Evolutionary conservation across 2,329 filamentous ascomycete species (phyloP).

Genomic region (Alternaria sp.): DNA sequence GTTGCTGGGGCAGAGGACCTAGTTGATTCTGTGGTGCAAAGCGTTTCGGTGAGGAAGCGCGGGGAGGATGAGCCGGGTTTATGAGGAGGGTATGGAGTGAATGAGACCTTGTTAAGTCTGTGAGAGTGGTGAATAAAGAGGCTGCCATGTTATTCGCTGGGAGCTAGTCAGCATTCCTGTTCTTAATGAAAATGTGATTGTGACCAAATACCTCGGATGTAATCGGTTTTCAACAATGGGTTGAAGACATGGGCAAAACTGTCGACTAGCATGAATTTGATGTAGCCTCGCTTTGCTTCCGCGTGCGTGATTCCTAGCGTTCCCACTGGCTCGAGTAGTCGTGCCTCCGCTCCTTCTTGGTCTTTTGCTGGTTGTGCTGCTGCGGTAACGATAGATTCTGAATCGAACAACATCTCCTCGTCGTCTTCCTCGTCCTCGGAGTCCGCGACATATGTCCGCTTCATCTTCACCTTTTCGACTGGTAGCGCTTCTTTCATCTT

Average conservation of each 20-base stretch:
- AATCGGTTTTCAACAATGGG: slow-evolving; percentile 50
- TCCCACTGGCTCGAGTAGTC: background rate
- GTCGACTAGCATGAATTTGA: slow-evolving; percentile 51
- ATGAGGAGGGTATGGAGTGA: slow-evolving; percentile 53
- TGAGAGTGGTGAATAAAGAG: slow-evolving; percentile 53
- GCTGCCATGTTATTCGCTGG: slow-evolving; percentile 52
- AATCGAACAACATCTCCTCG: slow-evolving; percentile 52
- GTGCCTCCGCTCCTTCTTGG: background rate
- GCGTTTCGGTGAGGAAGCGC: slow-evolving; percentile 9
- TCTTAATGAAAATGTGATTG: slow-evolving; percentile 24
- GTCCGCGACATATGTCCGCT: slow-evolving; percentile 42
- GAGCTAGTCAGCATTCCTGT: slow-evolving; percentile 14
- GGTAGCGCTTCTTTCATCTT: background rate
- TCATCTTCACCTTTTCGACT: background rate
- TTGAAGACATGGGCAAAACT: slow-evolving; percentile 50
- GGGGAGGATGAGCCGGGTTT: slow-evolving; percentile 41
- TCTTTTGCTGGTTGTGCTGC: background rate
- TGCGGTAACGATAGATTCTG: background rate
- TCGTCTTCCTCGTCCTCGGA: slow-evolving; percentile 48
- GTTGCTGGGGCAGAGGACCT: slow-evolving; percentile 13
- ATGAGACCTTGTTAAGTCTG: slow-evolving; percentile 49
- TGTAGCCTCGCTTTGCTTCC: background rate
- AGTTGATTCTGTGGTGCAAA: background rate
- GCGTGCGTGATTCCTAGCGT: background rate
- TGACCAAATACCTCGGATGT: slow-evolving; percentile 42